Evolutionary conservation across 2,329 filamentous ascomycete genomes (phyloP).

Genomic region (Aspergillaceae sp.): DNA sequence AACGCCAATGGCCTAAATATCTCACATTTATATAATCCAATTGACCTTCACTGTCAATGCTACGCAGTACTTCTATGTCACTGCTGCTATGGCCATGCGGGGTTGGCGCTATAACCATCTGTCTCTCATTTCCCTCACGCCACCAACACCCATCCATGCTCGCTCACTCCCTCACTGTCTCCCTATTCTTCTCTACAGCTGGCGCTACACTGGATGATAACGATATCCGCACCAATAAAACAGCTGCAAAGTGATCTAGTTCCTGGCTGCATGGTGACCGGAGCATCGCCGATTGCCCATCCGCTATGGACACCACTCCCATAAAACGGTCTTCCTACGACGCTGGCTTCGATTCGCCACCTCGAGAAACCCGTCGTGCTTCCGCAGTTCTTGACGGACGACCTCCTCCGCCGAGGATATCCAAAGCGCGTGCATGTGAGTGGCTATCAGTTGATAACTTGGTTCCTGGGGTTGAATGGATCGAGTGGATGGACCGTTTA

Average conservation of each 20-base stretch:
- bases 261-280: conserved; percentile 13
- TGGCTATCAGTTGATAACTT: conserved; percentile 2
- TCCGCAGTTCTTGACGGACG: conserved; percentile 13
- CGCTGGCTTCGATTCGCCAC: conserved; percentile 24
- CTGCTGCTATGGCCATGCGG: no score
- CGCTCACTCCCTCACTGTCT: no score
- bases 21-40: no score
- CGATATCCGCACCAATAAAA: no score
- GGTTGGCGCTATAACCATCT: no score
- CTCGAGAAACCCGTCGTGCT: conserved; percentile 16
- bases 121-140: no score
- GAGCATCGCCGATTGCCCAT: conserved; percentile 16
- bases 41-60: no score
- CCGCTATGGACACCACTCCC: conserved; percentile 17
- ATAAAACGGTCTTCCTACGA: conserved; percentile 31
- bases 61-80: no score
- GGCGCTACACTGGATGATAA: no score
- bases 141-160: no score
- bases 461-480: conserved; percentile 1
- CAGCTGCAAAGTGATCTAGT: not conserved
- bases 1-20: no score
- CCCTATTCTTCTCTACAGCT: no score
- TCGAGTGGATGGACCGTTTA: not conserved
- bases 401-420: conserved; percentile 25
- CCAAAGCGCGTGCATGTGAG: conserved; percentile 36